These are phyloP conservation scores for Plasmodium vivax DNA, from an alignment of 169 alveolate genomes.

Conservation along the genomic window DNA sequence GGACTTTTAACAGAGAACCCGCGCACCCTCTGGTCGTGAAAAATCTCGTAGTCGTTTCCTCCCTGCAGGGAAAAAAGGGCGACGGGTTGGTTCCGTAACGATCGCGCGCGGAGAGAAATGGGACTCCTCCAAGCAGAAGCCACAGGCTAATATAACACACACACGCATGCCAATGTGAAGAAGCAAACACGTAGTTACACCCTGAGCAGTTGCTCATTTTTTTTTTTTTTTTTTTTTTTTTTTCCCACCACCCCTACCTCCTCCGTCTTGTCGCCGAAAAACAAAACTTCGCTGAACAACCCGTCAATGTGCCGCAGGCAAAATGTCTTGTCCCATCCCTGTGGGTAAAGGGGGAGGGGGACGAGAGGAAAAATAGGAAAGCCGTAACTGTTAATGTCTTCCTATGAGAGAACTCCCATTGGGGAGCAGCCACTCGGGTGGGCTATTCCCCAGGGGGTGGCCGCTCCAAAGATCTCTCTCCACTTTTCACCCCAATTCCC, in stretches of 20 bases:
- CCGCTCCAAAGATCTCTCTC: not conserved
- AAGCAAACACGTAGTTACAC: not conserved
- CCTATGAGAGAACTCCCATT: not conserved
- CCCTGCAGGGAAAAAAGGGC: not conserved
- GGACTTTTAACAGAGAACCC: not conserved
- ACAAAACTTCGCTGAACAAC: constrained; percentile 90
- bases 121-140: not conserved
- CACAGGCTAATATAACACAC: not conserved
- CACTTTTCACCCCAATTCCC: not conserved
- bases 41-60: not conserved
- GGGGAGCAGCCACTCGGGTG: not conserved
- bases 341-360: not conserved
- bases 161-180: not conserved
- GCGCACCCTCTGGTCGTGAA: not conserved
- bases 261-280: constrained; percentile 94
- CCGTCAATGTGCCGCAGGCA: constrained; percentile 89
- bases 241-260: constrained; percentile 46
- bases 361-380: no score
- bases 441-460: not conserved
- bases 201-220: not conserved
- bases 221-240: no score
- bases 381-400: not conserved
- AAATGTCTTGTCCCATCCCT: constrained; percentile 95
- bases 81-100: not conserved
- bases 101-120: not conserved